A percentile compares a stretch with the other conserved stretches of the same genome.
phyloP scores from a whole-genome alignment of 2,329 filamentous ascomycete species.

The Nothomitra cinnamomea region DNA sequence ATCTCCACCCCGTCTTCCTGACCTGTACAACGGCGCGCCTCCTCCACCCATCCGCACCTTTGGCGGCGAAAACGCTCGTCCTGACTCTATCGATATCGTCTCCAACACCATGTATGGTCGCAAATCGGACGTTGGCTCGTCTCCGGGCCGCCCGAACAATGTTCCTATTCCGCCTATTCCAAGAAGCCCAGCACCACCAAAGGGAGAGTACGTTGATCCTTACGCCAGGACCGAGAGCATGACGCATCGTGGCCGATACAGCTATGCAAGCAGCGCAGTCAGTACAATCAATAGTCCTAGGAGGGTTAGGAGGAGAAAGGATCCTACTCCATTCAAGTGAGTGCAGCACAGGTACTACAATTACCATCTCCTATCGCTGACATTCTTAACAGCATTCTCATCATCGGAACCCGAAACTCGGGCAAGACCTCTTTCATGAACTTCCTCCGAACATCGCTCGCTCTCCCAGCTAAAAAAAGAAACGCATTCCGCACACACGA shows the following conservation, averaged over 20 bases:
- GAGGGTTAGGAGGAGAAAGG: slow-evolving; percentile 82
- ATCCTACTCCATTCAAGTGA: slow-evolving; percentile 97
- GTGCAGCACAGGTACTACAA: slow-evolving; percentile 22
- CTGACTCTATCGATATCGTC: slow-evolving; percentile 14
- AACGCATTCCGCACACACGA: slow-evolving; percentile 27
- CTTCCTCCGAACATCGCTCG: slow-evolving; percentile 76
- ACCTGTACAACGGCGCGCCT: slow-evolving; percentile 22
- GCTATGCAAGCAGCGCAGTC: slow-evolving; percentile 81
- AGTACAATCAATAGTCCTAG: slow-evolving; percentile 88
- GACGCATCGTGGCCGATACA: slow-evolving; percentile 90
- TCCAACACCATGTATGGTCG: slow-evolving; percentile 17
- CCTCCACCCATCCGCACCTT: slow-evolving; percentile 35
- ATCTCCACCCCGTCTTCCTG: slow-evolving; percentile 19
- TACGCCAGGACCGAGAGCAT: slow-evolving; percentile 83
- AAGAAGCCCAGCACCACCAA: slow-evolving; percentile 14
- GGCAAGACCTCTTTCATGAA: slow-evolving; percentile 97
- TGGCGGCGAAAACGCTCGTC: slow-evolving; percentile 39
- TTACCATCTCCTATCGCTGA: background rate
- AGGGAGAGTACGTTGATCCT: slow-evolving; percentile 49
- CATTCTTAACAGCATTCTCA: slow-evolving; percentile 49
- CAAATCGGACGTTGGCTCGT: slow-evolving; percentile 18
- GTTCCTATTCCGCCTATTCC: slow-evolving; percentile 42
- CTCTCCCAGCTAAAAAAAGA: slow-evolving; percentile 66
- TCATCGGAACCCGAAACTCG: slow-evolving; percentile 71
- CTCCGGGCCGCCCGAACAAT: slow-evolving; percentile 19